Base-by-base conservation (phyloP, 2,329 filamentous ascomycete species). In the Pseudogymnoascus sp. region DNA sequence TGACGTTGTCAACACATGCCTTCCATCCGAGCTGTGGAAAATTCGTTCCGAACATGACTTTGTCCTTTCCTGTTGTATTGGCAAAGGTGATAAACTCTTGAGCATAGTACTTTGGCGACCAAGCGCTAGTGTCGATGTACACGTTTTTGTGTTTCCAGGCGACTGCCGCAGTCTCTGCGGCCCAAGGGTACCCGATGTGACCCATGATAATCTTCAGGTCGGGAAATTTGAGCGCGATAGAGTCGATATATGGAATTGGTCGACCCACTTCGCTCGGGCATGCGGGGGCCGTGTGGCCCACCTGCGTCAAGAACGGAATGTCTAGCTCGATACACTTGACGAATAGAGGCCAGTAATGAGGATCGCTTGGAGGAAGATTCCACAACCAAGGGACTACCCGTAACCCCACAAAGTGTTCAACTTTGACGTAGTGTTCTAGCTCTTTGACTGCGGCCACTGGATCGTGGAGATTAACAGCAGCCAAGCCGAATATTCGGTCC, bases 251-350 rank as follows among this genome's bases (percentile, higher is more conserved):
- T 31, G 69, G 69, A 25, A 71, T 66, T 9, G 70, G 70, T 9
- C 69, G 65, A 8, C 69, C 70, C 25, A 68, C 64, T 40, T 72
- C 70, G 62, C 69, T 71, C 8, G 68, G 69, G 60, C 70, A 71
- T 1, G 66, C 43, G 3, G 69, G 69, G 1, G 59, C 70, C 11
- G 70, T 71, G 61, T 72, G 70, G 2, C 69, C 69, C 12, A 71
- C 69, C 60, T 71, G 70, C 0, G 69, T 72, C 14, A 69, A 62
- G 63, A 72, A 72, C 1, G 70, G 70, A 25, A 72, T 62, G 61
- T 70, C 69, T 14, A 72, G 66, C 46, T 70, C 70, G 18, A 71
- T 68, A 61, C 69, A 71, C 63, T 70, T 70, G 49, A 70, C 68
- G 62, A 61, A 71, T 3, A 71, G 63, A 7, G 69, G 69, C 68